Evolutionary conservation across 371 early-diverging fungal species (phyloP).

Genomic region (Rhizopus arrhizus): DNA sequence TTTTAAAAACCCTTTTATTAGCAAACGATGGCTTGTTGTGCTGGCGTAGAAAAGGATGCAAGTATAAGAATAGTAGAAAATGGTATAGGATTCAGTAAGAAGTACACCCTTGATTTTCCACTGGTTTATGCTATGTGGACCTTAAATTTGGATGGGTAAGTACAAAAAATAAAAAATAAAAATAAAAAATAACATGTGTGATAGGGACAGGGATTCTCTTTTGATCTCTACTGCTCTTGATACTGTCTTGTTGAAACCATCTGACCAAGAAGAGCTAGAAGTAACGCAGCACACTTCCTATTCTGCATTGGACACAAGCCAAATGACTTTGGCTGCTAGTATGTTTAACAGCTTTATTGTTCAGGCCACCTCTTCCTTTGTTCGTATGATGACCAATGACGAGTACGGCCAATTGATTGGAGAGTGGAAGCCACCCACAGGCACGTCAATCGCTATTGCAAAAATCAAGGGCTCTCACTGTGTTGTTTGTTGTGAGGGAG

Average conservation of each 20-base stretch:
- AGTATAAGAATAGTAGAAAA: conserved; percentile 81
- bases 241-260: conserved; percentile 23
- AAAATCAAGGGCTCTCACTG: conserved; percentile 54
- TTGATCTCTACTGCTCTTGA: conserved; percentile 55
- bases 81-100: conserved; percentile 83
- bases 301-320: conserved; percentile 26
- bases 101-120: conserved; percentile 58
- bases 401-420: conserved; percentile 29
- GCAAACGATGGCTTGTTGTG: conserved; percentile 86
- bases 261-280: neutral
- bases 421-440: conserved; percentile 56
- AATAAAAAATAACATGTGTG: neutral
- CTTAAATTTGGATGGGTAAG: conserved; percentile 22
- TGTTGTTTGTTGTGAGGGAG: conserved; percentile 59
- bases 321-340: conserved; percentile 32
- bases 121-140: conserved; percentile 76
- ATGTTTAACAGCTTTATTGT: conserved; percentile 24
- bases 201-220: conserved; percentile 29
- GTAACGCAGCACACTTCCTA: conserved; percentile 10
- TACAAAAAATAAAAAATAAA: neutral
- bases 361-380: conserved; percentile 61
- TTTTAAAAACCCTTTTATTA: conserved; percentile 29
- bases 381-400: conserved; percentile 48
- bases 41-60: conserved; percentile 76
- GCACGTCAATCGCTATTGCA: conserved; percentile 57